Conservation (phyloP, 202 grass and related monocot genomes). For the Panicum hallii region DNA sequence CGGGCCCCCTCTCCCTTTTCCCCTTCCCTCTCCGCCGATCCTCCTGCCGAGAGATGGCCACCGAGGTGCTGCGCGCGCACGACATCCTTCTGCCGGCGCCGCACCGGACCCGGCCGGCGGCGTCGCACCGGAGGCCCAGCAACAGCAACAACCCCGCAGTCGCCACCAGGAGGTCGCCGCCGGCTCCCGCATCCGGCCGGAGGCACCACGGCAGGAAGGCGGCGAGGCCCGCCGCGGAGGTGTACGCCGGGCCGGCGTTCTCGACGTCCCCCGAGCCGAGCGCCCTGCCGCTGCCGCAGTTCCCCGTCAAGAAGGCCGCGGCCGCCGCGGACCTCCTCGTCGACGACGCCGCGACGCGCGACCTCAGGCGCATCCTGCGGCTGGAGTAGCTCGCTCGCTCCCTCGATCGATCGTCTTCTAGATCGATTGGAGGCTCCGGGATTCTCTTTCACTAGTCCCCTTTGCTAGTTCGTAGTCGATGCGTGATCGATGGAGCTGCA, state of each 20-base stretch:
- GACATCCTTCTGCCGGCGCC: constrained; percentile 42
- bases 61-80: constrained; percentile 61
- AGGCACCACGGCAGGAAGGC: constrained; percentile 28
- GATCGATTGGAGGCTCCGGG: neutral
- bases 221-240: neutral
- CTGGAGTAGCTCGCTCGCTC: constrained; percentile 24
- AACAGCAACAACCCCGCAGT: neutral
- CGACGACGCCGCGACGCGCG: constrained; percentile 49
- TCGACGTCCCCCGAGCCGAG: constrained; percentile 63
- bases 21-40: neutral
- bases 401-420: no score
- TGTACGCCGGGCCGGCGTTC: constrained; percentile 66
- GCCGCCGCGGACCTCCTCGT: neutral
- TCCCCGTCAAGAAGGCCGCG: constrained; percentile 35
- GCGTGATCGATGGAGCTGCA: neutral
- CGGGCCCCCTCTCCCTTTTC: neutral
- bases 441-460: neutral
- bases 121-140: neutral
- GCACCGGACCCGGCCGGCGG: constrained; percentile 25
- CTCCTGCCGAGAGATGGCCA: constrained; percentile 41
- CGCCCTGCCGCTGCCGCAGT: constrained; percentile 63
- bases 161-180: neutral
- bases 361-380: constrained; percentile 61
- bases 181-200: constrained; percentile 19
- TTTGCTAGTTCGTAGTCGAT: neutral